Conservation (phyloP, 1,139 yeast genomes). For the Saccharomyces hybrid region DNA sequence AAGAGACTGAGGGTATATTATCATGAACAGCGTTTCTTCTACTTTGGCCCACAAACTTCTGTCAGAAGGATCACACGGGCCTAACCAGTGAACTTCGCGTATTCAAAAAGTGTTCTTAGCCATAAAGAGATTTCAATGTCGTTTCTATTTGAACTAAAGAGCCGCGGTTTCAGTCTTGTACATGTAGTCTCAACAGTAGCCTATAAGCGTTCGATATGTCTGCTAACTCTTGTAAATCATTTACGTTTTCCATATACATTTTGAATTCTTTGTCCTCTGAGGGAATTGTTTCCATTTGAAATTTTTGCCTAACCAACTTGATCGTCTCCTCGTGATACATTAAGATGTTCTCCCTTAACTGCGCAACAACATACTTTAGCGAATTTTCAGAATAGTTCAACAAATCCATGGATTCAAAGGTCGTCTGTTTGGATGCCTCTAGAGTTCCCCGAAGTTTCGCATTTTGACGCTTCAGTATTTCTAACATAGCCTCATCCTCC, state of each 20-base stretch:
- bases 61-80: background rate
- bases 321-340: constrained; percentile 12
- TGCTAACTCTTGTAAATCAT: constrained; percentile 17
- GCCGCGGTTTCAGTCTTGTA: background rate
- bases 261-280: constrained; percentile 22
- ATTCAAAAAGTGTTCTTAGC: background rate
- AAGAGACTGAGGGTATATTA: background rate
- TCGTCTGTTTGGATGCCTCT: constrained; percentile 7
- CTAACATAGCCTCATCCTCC: constrained; percentile 4
- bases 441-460: constrained; percentile 11
- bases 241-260: constrained; percentile 15
- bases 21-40: background rate
- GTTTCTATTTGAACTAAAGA: background rate
- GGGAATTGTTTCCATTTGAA: constrained; percentile 12
- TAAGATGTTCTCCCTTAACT: constrained; percentile 18
- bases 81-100: background rate
- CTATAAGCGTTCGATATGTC: constrained; percentile 20
- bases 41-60: background rate
- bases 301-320: constrained; percentile 9
- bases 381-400: constrained; percentile 20
- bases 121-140: background rate
- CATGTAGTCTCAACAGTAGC: constrained; percentile 11
- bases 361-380: constrained; percentile 15
- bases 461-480: constrained; percentile 15
- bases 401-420: constrained; percentile 12